phyloP scores from a whole-genome alignment of 2,329 filamentous ascomycete species.

The Microcera coccophila region DNA sequence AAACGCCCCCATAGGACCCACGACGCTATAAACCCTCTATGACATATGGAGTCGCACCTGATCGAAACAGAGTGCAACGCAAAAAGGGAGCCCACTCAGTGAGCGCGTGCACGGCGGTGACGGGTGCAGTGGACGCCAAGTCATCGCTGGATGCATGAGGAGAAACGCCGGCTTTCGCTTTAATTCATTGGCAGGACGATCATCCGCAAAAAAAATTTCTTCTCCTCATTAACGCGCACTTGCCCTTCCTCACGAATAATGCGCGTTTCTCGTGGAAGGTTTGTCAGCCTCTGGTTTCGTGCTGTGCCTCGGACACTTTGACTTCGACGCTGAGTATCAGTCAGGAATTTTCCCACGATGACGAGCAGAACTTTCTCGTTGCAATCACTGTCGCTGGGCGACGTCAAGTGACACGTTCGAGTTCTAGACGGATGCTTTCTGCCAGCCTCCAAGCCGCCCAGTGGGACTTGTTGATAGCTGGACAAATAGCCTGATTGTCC shows the following conservation, averaged over 20 bases:
- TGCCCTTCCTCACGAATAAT: neutral
- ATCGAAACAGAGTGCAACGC: slow-evolving; percentile 6
- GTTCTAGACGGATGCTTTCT: too few species aligned
- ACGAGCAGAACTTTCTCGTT: too few species aligned
- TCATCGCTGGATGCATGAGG: slow-evolving; percentile 11
- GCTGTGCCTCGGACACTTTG: neutral
- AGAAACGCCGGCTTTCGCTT: slow-evolving; percentile 11
- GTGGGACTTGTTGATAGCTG: too few species aligned
- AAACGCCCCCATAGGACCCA: slow-evolving; percentile 10
- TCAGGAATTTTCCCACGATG: too few species aligned
- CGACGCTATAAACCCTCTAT: slow-evolving; percentile 13
- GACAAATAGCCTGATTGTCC: too few species aligned
- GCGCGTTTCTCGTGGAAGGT: neutral
- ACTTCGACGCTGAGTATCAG: neutral
- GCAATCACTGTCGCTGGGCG: too few species aligned
- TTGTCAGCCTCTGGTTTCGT: neutral
- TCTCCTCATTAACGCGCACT: slow-evolving; percentile 13
- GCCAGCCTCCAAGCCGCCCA: too few species aligned
- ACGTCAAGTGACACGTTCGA: too few species aligned
- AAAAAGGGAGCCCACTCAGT: slow-evolving; percentile 10
- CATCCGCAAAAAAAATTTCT: slow-evolving; percentile 11
- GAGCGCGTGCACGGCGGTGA: slow-evolving; percentile 13
- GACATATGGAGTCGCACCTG: too few species aligned
- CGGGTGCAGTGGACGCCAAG: slow-evolving; percentile 17
- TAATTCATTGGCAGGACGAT: slow-evolving; percentile 18